Conservation (phyloP, 2,329 filamentous ascomycete genomes). For the Curvularia hawaiiensis region DNA sequence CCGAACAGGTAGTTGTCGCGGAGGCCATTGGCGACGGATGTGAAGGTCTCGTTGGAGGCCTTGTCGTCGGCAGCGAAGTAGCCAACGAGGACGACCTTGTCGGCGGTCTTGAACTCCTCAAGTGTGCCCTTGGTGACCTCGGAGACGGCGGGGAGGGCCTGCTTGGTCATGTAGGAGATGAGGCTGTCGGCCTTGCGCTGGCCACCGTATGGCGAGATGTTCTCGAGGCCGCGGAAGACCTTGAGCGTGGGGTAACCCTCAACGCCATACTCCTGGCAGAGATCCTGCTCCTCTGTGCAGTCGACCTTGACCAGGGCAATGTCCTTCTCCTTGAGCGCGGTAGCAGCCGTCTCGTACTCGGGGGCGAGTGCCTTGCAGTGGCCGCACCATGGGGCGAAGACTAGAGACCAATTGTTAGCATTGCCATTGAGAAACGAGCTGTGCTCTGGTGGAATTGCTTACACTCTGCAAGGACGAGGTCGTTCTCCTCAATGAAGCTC, state of each 20-base stretch:
- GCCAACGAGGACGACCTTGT: constrained; percentile 93
- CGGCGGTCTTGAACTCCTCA: constrained; percentile 95
- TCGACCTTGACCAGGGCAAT: constrained; percentile 87
- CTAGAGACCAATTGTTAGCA: constrained; percentile 55
- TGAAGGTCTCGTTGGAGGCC: constrained; percentile 85
- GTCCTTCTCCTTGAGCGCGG: constrained; percentile 83
- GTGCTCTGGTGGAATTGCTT: constrained; percentile 48
- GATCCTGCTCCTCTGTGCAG: constrained; percentile 91
- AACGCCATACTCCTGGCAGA: constrained; percentile 88
- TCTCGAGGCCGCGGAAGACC: constrained; percentile 92
- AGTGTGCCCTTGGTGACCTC: constrained; percentile 78
- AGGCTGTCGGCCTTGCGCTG: constrained; percentile 83
- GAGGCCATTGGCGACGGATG: constrained; percentile 72
- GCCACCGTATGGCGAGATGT: constrained; percentile 81
- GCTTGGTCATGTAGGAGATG: constrained; percentile 95
- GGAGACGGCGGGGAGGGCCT: constrained; percentile 92
- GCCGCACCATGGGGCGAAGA: constrained; percentile 96
- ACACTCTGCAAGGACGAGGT: constrained; percentile 95
- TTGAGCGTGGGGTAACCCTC: constrained; percentile 99
- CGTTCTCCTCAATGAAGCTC: constrained; percentile 82
- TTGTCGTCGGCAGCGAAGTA: constrained; percentile 84
- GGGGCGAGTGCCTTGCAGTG: constrained; percentile 98
- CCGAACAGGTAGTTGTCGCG: constrained; percentile 94
- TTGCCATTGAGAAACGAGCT: constrained; percentile 1
- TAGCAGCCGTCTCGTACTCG: constrained; percentile 88